Evolutionary conservation across 1,139 yeast genomes (phyloP).

Genomic region (Suhomyces ambrosiae): DNA sequence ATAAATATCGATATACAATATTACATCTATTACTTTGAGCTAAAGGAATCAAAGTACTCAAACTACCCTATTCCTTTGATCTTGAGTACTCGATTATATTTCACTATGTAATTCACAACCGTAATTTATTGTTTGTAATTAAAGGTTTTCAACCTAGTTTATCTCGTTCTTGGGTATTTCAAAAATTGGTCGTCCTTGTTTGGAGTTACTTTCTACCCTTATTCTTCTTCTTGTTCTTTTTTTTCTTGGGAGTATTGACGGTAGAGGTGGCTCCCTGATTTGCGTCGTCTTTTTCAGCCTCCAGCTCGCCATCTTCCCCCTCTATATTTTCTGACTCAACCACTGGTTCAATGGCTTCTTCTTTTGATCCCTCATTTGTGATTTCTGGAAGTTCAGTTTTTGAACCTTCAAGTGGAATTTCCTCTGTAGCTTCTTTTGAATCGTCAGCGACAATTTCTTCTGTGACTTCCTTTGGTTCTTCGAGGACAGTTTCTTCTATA

Average conservation of each 20-base stretch:
- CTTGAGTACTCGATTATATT: no score
- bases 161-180: no score
- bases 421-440: not conserved
- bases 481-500: not conserved
- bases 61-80: no score
- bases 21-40: not conserved
- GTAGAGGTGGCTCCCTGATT: not conserved
- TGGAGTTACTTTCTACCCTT: constrained; percentile 15
- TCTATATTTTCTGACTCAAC: constrained; percentile 2
- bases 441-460: not conserved
- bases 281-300: constrained; percentile 10
- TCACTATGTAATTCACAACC: no score
- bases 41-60: not conserved
- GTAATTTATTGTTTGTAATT: no score
- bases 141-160: no score
- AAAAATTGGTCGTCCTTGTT: no score
- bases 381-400: not conserved
- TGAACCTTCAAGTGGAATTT: not conserved
- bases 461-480: not conserved
- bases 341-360: constrained; percentile 8
- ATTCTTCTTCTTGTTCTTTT: constrained; percentile 24
- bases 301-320: constrained; percentile 10
- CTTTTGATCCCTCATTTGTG: constrained; percentile 1
- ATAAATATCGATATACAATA: no score
- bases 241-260: constrained; percentile 14